Conservation (phyloP, 108 stramenopile species). For the Cyclostephanos tholiformis region DNA sequence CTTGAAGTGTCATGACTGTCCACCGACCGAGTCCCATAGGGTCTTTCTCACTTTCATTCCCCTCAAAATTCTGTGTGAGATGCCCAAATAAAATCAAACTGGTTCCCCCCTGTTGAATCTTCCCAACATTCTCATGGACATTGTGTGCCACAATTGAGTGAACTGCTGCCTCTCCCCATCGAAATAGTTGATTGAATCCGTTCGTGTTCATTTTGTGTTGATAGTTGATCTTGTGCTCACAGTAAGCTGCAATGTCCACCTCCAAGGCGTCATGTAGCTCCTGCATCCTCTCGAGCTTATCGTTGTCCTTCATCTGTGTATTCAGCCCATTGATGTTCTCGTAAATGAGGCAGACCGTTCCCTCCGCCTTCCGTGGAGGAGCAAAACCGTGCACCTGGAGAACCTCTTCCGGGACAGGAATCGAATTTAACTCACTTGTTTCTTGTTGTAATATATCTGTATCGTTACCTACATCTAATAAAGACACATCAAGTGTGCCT, state of each 20-base stretch:
- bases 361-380: not conserved
- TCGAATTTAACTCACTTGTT: not conserved
- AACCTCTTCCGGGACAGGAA: not conserved
- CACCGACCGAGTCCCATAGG: constrained; percentile 1
- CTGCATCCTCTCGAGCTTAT: not conserved
- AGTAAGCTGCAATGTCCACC: not conserved
- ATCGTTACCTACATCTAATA: too few relatives aligned
- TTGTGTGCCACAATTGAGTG: too few relatives aligned
- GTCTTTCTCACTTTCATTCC: not conserved
- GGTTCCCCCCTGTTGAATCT: not conserved
- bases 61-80: not conserved
- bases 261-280: not conserved
- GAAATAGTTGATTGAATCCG: too few relatives aligned
- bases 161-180: too few relatives aligned
- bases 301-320: not conserved
- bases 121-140: too few relatives aligned
- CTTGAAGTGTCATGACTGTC: constrained; percentile 4
- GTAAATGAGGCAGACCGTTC: not conserved
- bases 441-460: not conserved
- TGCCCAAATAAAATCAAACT: not conserved
- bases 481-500: too few relatives aligned
- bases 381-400: not conserved
- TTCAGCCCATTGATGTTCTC: not conserved
- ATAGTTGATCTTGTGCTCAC: not conserved
- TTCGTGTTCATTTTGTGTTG: not conserved